Evolutionary conservation across 1,284 basidiomycete genomes (phyloP).

Genomic region (Phellopilus nigrolimitatus): DNA sequence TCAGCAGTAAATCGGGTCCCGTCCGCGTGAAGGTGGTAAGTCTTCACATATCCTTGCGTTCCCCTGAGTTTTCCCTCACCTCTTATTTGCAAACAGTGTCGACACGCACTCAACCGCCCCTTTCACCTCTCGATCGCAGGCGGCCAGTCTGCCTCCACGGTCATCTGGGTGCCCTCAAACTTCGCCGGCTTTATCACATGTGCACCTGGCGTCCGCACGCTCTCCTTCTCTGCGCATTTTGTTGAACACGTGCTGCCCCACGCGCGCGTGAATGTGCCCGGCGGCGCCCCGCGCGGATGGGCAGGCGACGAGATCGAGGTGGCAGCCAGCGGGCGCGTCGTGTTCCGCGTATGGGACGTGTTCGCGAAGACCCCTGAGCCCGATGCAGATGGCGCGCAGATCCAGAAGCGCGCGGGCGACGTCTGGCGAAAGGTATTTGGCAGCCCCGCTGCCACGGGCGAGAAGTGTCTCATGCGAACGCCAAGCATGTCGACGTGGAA

Average conservation of each 20-base stretch:
- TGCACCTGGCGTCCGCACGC: slow-evolving; percentile 36
- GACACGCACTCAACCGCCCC: slow-evolving; percentile 52
- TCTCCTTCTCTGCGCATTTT: slow-evolving; percentile 63
- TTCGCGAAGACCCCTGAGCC: slow-evolving; percentile 57
- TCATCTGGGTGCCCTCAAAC: slow-evolving; percentile 71
- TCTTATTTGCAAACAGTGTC: slow-evolving; percentile 43
- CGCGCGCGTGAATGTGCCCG: slow-evolving; percentile 43
- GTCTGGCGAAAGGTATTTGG: slow-evolving; percentile 21
- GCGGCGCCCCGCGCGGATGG: slow-evolving; percentile 33
- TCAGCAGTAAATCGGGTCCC: slow-evolving; percentile 45
- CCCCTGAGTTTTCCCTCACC: not conserved
- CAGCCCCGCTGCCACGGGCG: slow-evolving; percentile 30
- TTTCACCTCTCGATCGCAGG: slow-evolving; percentile 64
- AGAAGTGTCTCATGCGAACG: not conserved
- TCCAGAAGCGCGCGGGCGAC: slow-evolving; percentile 49
- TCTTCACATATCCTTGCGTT: slow-evolving; percentile 22
- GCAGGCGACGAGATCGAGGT: slow-evolving; percentile 58
- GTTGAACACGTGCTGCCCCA: slow-evolving; percentile 61
- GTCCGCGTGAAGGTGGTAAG: slow-evolving; percentile 69
- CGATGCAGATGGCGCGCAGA: slow-evolving; percentile 56
- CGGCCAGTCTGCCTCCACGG: slow-evolving; percentile 50
- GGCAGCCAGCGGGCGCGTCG: slow-evolving; percentile 50
- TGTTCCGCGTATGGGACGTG: slow-evolving; percentile 76
- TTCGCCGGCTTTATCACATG: slow-evolving; percentile 63
- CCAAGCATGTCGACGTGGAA: slow-evolving; percentile 27